Percentiles rank a stretch among this genome's conserved stretches.
These are phyloP conservation scores for Pythium insidiosum DNA, from an alignment of 352 stramenopile genomes.

Conservation along the genomic window DNA sequence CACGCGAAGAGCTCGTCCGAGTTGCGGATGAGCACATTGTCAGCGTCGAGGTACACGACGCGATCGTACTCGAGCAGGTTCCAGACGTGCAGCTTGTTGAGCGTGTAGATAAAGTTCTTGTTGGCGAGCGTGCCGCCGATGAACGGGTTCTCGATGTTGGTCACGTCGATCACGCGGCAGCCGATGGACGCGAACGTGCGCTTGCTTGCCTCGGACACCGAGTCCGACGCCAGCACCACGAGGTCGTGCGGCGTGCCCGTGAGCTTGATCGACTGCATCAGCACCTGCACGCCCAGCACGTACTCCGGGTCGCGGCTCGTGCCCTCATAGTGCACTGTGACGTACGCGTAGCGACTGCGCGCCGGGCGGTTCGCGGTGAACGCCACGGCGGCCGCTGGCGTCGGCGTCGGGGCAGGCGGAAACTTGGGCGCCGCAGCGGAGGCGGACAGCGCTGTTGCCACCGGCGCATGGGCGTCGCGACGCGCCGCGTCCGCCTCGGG, in stretches of 20 bases:
- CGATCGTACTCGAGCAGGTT: constrained; percentile 88
- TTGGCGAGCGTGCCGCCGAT: constrained; percentile 64
- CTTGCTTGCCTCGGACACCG: constrained; percentile 72
- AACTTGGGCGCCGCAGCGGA: constrained; percentile 2
- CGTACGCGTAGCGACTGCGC: constrained; percentile 69
- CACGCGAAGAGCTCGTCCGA: constrained; percentile 85
- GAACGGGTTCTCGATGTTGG: constrained; percentile 86
- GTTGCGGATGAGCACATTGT: constrained; percentile 87
- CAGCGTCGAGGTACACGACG: constrained; percentile 87
- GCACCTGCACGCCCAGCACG: constrained; percentile 72
- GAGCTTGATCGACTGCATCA: constrained; percentile 85
- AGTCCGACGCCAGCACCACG: constrained; percentile 80
- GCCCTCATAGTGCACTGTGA: constrained; percentile 83
- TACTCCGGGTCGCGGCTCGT: constrained; percentile 79
- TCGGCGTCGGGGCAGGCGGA: constrained; percentile 1
- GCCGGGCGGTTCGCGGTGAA: constrained; percentile 17
- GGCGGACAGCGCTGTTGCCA: neutral
- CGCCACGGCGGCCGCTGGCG: constrained; percentile 7
- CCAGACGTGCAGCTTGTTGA: constrained; percentile 89
- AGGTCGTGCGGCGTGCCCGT: constrained; percentile 76
- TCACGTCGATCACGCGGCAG: constrained; percentile 77
- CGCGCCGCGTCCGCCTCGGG: too few relatives aligned
- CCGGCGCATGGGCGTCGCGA: neutral
- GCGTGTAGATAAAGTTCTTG: constrained; percentile 87
- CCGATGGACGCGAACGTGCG: constrained; percentile 70